Base-by-base conservation (phyloP, 805 yeast genomes). In the Candida loeiensis region DNA sequence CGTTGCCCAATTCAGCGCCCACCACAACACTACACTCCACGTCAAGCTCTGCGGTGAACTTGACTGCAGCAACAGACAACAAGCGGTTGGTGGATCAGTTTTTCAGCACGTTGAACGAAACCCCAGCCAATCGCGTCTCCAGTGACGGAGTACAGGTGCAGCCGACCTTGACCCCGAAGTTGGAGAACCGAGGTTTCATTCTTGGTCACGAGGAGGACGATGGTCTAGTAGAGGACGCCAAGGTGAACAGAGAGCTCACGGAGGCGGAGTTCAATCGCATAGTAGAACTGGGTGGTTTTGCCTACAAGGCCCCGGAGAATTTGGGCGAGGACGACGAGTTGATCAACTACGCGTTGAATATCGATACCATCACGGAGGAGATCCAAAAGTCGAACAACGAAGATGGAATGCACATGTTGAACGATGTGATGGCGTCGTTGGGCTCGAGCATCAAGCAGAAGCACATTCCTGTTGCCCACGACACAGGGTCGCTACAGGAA, bases 11-110 rank as follows among this genome's bases (percentile, higher is more conserved):
- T 17, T 15, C 29, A 6, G 28, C 28, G 12, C 27, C 36, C 13
- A 7, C 29, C 15, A 30, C 40, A 1, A 24, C 35, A 6, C 14
- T 25, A 15, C 36, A 37, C 36, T 37, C 40, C n/a, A 31, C 18
- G 12, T 15, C 40, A 3, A 25, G 30, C n/a, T 31, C 36, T 3
- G 30, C 35, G 14, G 40, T 37, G 18, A 37, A 37, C 17, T 21
- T 33, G n/a, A 21, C 14, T 7, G 37, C 25, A 7, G 28, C 37
- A 9, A 43, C 39, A 21, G 64, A 58, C 37, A 53, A 54, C 30
- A 64, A 65, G 45, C 51, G 68, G 24, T 50, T 69, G 40, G 73
- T 66, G 36, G 71, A 66, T 41, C 73, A 67, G 47, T 69, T 69
- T 48, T 65, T 63, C 49, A 60, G 47, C 34, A 34, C 61, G 31